Evolutionary conservation across 768 basidiomycete species (phyloP).

Genomic region (Trametes sanguinea): DNA sequence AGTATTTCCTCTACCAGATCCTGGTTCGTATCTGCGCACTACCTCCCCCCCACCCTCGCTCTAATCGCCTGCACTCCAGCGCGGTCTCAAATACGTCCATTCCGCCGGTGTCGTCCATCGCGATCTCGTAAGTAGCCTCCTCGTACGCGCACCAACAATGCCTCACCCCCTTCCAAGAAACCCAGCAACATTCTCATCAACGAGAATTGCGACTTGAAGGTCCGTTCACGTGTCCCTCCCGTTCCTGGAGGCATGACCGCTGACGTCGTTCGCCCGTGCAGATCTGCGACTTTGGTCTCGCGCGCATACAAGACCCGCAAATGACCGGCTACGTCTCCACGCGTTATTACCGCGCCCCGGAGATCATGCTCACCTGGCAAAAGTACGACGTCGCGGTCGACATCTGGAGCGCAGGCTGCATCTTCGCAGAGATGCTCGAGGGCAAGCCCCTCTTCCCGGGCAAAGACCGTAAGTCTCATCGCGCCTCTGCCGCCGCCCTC

Average conservation of each 20-base stretch:
- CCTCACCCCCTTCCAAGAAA: constrained; percentile 56
- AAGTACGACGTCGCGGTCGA: constrained; percentile 99
- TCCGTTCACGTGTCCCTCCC: constrained; percentile 33
- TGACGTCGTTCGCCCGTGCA: constrained; percentile 36
- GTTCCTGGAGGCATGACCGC: background rate
- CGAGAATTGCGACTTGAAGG: constrained; percentile 99
- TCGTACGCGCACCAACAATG: constrained; percentile 5
- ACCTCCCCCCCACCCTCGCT: constrained; percentile 1
- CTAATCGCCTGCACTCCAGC: constrained; percentile 44
- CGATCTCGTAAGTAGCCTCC: constrained; percentile 66
- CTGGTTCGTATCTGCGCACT: constrained; percentile 55
- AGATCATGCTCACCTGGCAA: constrained; percentile 99
- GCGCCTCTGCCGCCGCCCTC: background rate
- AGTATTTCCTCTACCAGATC: constrained; percentile 99
- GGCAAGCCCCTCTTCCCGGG: constrained; percentile 99
- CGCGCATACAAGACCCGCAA: constrained; percentile 98
- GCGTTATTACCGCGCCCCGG: constrained; percentile 97
- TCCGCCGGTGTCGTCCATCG: constrained; percentile 99
- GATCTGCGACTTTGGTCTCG: constrained; percentile 99
- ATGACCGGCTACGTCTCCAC: constrained; percentile 99
- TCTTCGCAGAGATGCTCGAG: constrained; percentile 99
- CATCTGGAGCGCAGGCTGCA: constrained; percentile 99
- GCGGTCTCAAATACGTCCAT: constrained; percentile 98
- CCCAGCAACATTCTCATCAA: constrained; percentile 99
- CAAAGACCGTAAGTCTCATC: constrained; percentile 87